Evolutionary conservation across 2,329 filamentous ascomycete genomes (phyloP), one percentile per base, ranked within the genome.

Genomic region (Aspergillus viridinutans): DNA sequence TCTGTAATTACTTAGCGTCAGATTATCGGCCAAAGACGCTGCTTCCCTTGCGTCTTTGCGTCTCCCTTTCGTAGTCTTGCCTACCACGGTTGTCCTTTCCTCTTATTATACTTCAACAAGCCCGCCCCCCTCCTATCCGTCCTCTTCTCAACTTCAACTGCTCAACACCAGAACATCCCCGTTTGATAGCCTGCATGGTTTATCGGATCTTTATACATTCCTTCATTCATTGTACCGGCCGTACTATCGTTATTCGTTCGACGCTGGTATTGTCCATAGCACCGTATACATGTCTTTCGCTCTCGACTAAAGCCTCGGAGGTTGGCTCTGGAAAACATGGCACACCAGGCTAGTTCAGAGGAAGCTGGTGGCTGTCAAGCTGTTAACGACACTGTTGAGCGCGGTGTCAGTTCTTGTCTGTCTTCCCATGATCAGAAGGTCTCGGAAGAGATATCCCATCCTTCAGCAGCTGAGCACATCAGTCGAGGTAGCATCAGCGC

Each of bases 401-500:
- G 3, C 12, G 29, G 12, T 21, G 12, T 45, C 52, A 55, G 26
- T 60, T 4, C 23, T 23, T 23, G 21, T 23, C 21, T 25, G 21
- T 26, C 43, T 25, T 47, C 43, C 6, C 21, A 47, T 58, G 25
- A 55, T 58, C 20, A 61, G 61, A 29, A 59, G 58, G 10, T 70
- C 66, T 71, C 70, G 9, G 68, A 69, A 40, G 62, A 58, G n/a
- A 61, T 65, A 17, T 55, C 56, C n/a, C 63, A 67, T 50, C 32
- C 58, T 32, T 56, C 56, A 49, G 52, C 55, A 53, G 55, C 14
- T 17, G 57, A 60, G 14, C 52, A 49, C 9, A 53, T 51, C 17
- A 55, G 59, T 25, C 69, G 59, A 49, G 65, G 68, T 49, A 67
- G 65, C 28, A 63, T 76, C 8, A 69, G 65, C 42, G 55, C 58